Percentiles rank a stretch among this genome's conserved stretches.
These are phyloP conservation scores for Phaeosphaeria sp. DNA, from an alignment of 2,329 filamentous ascomycete species.

Conservation along the genomic window DNA sequence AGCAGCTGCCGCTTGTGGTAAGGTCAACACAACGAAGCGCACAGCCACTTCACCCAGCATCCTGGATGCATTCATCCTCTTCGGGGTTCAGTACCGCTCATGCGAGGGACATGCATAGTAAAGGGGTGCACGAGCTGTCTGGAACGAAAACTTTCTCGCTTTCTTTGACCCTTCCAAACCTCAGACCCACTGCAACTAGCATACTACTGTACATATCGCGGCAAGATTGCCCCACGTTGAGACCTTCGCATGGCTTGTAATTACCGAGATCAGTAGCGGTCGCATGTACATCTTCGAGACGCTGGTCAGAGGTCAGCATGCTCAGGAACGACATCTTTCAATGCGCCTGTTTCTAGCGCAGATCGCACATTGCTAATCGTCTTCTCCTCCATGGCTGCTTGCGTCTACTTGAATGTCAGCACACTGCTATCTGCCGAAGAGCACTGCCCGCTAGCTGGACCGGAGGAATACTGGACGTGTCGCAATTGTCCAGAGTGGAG, in stretches of 20 bases:
- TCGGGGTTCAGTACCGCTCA: constrained; percentile 4
- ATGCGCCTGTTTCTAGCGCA: constrained; percentile 66
- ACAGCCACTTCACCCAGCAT: constrained; percentile 1
- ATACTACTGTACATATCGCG: not conserved
- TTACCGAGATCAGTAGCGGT: not conserved
- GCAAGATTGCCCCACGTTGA: not conserved
- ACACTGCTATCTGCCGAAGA: constrained; percentile 1
- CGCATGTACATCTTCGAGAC: not conserved
- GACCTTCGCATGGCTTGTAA: not conserved
- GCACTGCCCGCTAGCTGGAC: constrained; percentile 14
- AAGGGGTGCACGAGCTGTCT: not conserved
- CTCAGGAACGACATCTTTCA: constrained; percentile 76
- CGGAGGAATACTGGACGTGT: not conserved
- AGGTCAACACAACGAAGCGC: not conserved
- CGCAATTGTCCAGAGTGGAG: constrained; percentile 2
- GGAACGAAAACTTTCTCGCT: not conserved
- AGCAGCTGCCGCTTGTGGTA: constrained; percentile 1
- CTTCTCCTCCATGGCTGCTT: constrained; percentile 74
- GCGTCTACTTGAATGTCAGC: constrained; percentile 51
- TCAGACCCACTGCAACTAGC: not conserved
- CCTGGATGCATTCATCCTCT: constrained; percentile 2
- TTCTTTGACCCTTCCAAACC: not conserved
- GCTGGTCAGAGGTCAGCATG: constrained; percentile 58
- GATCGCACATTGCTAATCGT: constrained; percentile 70
- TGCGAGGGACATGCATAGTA: constrained; percentile 7